Evolutionary conservation across 805 yeast species (phyloP), one percentile per base, ranked within the genome.

Genomic region (Yarrowia divulgata): DNA sequence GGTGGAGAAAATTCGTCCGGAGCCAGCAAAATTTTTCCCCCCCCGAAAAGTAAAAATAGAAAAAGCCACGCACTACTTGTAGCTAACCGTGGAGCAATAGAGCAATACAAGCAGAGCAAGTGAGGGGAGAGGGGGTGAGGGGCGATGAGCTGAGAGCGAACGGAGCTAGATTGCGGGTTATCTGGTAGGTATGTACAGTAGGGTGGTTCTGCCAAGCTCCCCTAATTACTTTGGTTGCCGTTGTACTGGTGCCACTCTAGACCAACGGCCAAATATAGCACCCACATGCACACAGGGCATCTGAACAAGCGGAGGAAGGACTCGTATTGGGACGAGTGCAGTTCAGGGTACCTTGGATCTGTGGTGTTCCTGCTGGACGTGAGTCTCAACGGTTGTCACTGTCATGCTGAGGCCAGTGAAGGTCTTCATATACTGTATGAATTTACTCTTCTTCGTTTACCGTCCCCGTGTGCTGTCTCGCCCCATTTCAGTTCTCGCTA

Each of bases 241-340:
- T 23, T 23, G 29, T 4, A n/a, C n/a, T n/a, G n/a, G n/a, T n/a
- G 8, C 9, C n/a, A 42, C 18, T 6, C 23, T 43, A 13, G 16
- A 12, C 50, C n/a, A 12, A 46, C 16, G n/a, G 35, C 43, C 40
- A 52, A 35, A 35, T 35, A 35, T 52, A 52, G 58, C 32, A 13
- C 58, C 58, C 58, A 52, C 58, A 52, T 52, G 58, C 58, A 52
- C 58, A 52, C 58, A 52, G 32, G 29, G 29, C 58, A 23, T 34
- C 40, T 12, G 23, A n/a, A 50, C 57, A 52, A 19, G 32, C 58
- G n/a, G 32, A 49, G 39, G 8, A 29, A 29, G 55, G 34, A n/a
- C 18, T 52, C 60, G 60, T 54, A 54, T 54, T 54, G 32, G 60
- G 45, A 54, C 18, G 32, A 4, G 34, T 54, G 60, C 60, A 54